Percentiles rank a stretch among this genome's conserved stretches.
These are phyloP conservation scores for Parafenestella ontariensis DNA, from an alignment of 2,329 filamentous ascomycete genomes.

Conservation along the genomic window DNA sequence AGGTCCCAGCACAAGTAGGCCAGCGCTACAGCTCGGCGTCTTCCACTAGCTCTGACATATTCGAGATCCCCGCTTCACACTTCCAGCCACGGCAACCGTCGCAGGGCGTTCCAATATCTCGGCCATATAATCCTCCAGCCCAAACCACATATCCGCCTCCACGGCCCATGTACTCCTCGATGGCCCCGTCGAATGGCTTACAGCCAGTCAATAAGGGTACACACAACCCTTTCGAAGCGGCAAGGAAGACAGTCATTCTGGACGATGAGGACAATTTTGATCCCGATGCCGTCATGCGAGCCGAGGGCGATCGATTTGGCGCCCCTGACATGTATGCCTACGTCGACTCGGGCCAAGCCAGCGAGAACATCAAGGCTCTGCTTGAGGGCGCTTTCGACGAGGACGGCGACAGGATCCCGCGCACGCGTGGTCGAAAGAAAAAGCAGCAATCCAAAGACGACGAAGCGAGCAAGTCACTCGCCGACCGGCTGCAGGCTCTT, in stretches of 20 bases:
- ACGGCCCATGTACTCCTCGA: constrained; percentile 62
- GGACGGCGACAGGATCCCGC: constrained; percentile 65
- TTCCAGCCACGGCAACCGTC: constrained; percentile 39
- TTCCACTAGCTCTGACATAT: constrained; percentile 39
- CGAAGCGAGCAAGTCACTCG: constrained; percentile 48
- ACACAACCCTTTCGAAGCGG: constrained; percentile 36
- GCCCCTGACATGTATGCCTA: constrained; percentile 65
- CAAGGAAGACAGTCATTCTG: constrained; percentile 51
- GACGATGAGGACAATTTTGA: constrained; percentile 56
- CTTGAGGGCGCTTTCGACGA: constrained; percentile 82
- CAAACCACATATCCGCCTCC: constrained; percentile 59
- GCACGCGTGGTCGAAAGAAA: constrained; percentile 54
- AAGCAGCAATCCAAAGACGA: constrained; percentile 47
- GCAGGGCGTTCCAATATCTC: constrained; percentile 53
- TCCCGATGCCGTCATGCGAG: constrained; percentile 55
- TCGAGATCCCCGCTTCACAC: constrained; percentile 45
- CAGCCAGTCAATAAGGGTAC: constrained; percentile 46
- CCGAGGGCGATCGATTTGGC: constrained; percentile 59
- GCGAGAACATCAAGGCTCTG: constrained; percentile 79
- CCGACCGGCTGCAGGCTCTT: constrained; percentile 54
- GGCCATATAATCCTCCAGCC: constrained; percentile 55
- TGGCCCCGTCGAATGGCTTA: constrained; percentile 50
- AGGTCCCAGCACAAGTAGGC: constrained; percentile 22
- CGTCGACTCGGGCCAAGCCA: constrained; percentile 74
- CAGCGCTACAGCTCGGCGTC: constrained; percentile 38